A percentile compares a stretch with the other conserved stretches of the same genome.
Conservation (phyloP, 2,329 filamentous ascomycete genomes). For the Rugonectria rugulosa region DNA sequence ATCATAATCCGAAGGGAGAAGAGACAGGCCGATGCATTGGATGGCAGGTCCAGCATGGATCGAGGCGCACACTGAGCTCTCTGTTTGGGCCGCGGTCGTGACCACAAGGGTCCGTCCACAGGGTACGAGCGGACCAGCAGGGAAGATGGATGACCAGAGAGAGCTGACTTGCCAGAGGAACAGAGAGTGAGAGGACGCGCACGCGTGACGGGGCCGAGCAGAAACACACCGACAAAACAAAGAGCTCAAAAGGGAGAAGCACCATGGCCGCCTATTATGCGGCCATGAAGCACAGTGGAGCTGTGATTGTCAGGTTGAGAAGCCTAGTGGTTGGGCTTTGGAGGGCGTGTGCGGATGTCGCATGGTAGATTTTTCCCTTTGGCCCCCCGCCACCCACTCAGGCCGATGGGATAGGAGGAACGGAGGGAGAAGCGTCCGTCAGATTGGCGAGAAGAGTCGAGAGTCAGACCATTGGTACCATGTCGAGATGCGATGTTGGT, state of each 20-base stretch:
- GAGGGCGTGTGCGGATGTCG: constrained; percentile 32
- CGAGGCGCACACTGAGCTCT: constrained; percentile 33
- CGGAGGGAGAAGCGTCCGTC: constrained; percentile 22
- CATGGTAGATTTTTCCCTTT: constrained; percentile 22
- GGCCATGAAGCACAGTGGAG: constrained; percentile 47
- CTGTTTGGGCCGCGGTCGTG: constrained; percentile 30
- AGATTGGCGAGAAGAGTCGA: constrained; percentile 31
- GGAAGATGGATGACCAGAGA: constrained; percentile 25
- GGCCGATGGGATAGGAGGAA: constrained; percentile 26
- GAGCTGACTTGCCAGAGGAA: constrained; percentile 16
- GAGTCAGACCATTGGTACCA: constrained; percentile 31
- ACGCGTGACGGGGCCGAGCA: constrained; percentile 38
- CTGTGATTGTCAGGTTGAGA: constrained; percentile 36
- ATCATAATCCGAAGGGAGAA: constrained; percentile 33
- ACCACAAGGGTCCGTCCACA: constrained; percentile 29
- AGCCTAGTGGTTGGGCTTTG: constrained; percentile 36
- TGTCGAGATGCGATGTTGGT: constrained; percentile 25
- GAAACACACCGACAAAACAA: constrained; percentile 48
- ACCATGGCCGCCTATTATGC: constrained; percentile 44
- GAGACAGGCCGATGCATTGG: constrained; percentile 14
- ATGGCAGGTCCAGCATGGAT: constrained; percentile 32
- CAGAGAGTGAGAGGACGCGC: constrained; percentile 36
- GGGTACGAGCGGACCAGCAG: constrained; percentile 29
- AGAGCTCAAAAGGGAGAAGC: constrained; percentile 34
- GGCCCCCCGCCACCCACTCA: constrained; percentile 36